These are phyloP conservation scores for Avena sativa DNA, from an alignment of 176 grass and related monocot species.

Conservation along the genomic window DNA sequence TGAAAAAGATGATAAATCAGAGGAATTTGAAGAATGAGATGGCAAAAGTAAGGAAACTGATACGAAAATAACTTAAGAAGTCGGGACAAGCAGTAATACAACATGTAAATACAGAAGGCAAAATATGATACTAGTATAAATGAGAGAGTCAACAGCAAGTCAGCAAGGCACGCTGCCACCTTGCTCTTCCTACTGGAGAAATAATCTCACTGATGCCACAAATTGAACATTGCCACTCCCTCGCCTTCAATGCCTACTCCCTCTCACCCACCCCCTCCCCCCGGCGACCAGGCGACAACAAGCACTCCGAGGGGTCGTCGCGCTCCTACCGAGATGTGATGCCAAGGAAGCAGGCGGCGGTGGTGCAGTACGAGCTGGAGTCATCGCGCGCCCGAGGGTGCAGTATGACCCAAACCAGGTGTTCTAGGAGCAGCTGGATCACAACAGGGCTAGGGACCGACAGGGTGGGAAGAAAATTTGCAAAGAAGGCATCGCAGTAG, in stretches of 20 bases:
- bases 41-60: not conserved
- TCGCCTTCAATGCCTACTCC: not conserved
- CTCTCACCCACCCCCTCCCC: not conserved
- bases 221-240: not conserved
- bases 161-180: not conserved
- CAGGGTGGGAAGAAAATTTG: not conserved
- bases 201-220: not conserved
- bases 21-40: conserved; percentile 9
- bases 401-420: not conserved
- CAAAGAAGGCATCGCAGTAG: not conserved
- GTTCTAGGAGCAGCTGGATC: not conserved
- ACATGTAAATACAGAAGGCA: conserved; percentile 15
- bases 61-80: conserved; percentile 8
- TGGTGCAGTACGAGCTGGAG: no score
- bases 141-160: not conserved
- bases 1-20: conserved; percentile 33
- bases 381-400: no score
- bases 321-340: not conserved
- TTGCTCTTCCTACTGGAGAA: not conserved
- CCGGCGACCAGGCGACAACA: not conserved
- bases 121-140: not conserved
- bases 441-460: not conserved
- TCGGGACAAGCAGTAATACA: conserved; percentile 1
- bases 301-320: not conserved
- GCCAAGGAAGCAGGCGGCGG: not conserved